Conservation (phyloP, 352 stramenopile species). For the Phytophthora melonis region DNA sequence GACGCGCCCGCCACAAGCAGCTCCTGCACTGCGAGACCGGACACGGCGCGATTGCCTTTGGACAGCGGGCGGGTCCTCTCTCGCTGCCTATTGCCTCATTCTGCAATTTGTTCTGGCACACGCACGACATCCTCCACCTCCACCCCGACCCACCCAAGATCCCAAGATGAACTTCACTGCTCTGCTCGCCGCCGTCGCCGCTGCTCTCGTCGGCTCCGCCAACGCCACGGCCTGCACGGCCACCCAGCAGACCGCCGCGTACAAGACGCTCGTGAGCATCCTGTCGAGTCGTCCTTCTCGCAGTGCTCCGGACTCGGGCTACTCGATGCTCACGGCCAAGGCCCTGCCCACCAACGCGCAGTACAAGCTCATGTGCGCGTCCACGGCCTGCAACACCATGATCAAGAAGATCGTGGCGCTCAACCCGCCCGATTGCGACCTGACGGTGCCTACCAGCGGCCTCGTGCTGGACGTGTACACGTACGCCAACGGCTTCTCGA, state of each 20-base stretch:
- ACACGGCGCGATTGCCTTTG: neutral
- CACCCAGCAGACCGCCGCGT: slow-evolving; percentile 26
- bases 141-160: too few species aligned
- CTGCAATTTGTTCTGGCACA: slow-evolving; percentile 17
- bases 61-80: neutral
- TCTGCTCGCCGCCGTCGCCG: slow-evolving; percentile 13
- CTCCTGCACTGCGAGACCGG: neutral
- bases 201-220: slow-evolving; percentile 14
- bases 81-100: neutral
- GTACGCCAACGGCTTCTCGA: slow-evolving; percentile 25
- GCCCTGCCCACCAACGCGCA: slow-evolving; percentile 28
- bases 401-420: slow-evolving; percentile 24
- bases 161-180: slow-evolving; percentile 28
- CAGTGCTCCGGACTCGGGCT: slow-evolving; percentile 31
- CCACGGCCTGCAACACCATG: slow-evolving; percentile 31
- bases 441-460: slow-evolving; percentile 37
- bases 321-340: slow-evolving; percentile 38
- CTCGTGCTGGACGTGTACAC: slow-evolving; percentile 35
- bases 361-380: slow-evolving; percentile 37
- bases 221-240: slow-evolving; percentile 19
- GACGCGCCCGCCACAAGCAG: slow-evolving; percentile 12
- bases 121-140: slow-evolving; percentile 19
- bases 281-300: slow-evolving; percentile 20
- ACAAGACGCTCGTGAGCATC: slow-evolving; percentile 19
- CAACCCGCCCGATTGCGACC: slow-evolving; percentile 31